These are phyloP conservation scores for Solanum etuberosum DNA, from an alignment of 257 asterid species.

Conservation along the genomic window DNA sequence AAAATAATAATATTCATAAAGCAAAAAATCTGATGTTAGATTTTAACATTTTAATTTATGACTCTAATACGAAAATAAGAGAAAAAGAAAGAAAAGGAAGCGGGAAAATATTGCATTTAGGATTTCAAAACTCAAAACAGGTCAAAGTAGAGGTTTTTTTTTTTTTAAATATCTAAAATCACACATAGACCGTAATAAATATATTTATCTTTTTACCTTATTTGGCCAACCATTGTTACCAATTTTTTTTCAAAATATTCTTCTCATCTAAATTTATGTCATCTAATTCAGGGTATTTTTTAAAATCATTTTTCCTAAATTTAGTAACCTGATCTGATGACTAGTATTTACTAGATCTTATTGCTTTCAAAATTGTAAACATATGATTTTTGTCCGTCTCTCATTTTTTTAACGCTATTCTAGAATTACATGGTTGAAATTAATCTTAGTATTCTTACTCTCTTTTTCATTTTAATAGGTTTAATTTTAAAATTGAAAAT, in stretches of 20 bases:
- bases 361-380: neutral
- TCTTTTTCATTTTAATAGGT: neutral
- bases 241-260: too few species aligned
- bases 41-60: too few species aligned
- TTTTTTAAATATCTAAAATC: too few species aligned
- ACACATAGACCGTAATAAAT: neutral
- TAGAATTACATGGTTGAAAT: neutral
- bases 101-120: too few species aligned
- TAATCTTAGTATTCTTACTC: too few species aligned
- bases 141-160: neutral
- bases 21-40: too few species aligned
- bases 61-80: too few species aligned
- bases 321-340: too few species aligned
- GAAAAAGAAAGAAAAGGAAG: too few species aligned
- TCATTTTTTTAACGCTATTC: neutral
- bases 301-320: neutral
- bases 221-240: neutral
- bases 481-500: too few species aligned
- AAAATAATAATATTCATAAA: too few species aligned
- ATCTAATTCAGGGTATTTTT: too few species aligned
- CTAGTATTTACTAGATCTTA: neutral
- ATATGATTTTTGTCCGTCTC: neutral
- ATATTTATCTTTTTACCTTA: neutral
- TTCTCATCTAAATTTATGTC: neutral
- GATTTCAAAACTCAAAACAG: neutral